phyloP scores from a whole-genome alignment of 805 yeast genomes.

The Candida sanyiensis region DNA sequence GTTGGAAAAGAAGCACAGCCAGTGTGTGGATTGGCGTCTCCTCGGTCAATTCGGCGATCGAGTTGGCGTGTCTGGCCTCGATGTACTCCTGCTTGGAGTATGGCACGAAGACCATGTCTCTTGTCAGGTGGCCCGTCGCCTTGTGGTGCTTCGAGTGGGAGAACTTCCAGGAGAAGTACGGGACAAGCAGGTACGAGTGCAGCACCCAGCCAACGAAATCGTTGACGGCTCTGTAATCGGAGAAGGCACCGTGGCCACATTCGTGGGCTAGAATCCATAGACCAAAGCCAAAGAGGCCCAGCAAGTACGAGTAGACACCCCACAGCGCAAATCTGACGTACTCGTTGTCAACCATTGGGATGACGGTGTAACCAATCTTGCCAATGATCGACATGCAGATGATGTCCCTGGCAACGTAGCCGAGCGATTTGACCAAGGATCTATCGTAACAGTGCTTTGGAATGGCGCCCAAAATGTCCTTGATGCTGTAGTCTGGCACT shows the following conservation, averaged over 20 bases:
- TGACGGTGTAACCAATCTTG: constrained; percentile 36
- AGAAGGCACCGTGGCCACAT: constrained; percentile 61
- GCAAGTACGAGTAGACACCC: constrained; percentile 34
- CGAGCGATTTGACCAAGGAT: constrained; percentile 41
- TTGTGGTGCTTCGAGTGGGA: constrained; percentile 58
- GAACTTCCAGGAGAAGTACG: constrained; percentile 59
- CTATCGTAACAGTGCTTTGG: constrained; percentile 59
- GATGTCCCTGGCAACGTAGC: constrained; percentile 50
- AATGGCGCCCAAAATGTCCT: constrained; percentile 50
- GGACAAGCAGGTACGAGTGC: constrained; percentile 52
- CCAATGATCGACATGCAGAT: constrained; percentile 38
- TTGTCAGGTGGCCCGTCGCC: constrained; percentile 54
- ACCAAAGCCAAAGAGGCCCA: constrained; percentile 51
- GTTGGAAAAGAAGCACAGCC: constrained; percentile 42
- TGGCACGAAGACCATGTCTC: constrained; percentile 59
- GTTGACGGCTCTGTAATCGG: constrained; percentile 47
- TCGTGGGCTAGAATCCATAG: constrained; percentile 60
- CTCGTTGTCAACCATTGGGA: constrained; percentile 35
- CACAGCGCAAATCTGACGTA: constrained; percentile 36
- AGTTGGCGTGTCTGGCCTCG: constrained; percentile 29
- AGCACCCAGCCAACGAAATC: constrained; percentile 56
- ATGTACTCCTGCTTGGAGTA: constrained; percentile 42
- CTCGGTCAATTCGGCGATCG: constrained; percentile 42
- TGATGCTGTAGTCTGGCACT: constrained; percentile 59
- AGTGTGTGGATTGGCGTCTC: constrained; percentile 51